Evolutionary conservation across 2,329 filamentous ascomycete genomes (phyloP).

Genomic region (Hirsutella rhossiliensis): DNA sequence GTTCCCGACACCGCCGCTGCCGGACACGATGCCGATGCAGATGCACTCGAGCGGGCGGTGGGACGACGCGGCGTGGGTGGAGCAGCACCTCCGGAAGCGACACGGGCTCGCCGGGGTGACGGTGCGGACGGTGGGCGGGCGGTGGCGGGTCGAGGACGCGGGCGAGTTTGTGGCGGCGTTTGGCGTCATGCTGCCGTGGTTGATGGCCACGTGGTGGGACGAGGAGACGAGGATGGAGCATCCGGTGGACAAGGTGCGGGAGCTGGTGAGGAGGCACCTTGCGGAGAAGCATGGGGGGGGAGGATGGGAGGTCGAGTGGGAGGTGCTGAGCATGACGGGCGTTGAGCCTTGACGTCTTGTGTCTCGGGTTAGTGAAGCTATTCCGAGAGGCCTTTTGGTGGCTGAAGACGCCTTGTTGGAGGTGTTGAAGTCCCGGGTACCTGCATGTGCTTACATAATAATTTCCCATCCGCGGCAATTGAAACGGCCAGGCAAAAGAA

Average conservation of each 20-base stretch:
- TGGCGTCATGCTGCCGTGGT: conserved; percentile 25
- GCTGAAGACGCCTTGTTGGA: no score
- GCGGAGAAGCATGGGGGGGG: conserved; percentile 23
- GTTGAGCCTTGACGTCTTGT: conserved; percentile 3
- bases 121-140: conserved; percentile 17
- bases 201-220: conserved; percentile 25
- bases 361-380: no score
- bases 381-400: no score
- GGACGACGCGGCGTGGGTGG: conserved; percentile 26
- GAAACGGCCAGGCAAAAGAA: no score
- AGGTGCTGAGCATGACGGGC: conserved; percentile 13
- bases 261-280: conserved; percentile 21
- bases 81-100: conserved; percentile 16
- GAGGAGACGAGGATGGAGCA: conserved; percentile 24
- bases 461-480: no score
- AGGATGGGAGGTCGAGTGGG: conserved; percentile 14
- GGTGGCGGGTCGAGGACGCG: conserved; percentile 17
- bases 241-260: conserved; percentile 22
- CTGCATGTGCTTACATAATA: background rate
- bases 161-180: conserved; percentile 23
- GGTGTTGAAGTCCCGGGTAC: background rate
- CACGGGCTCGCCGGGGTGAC: conserved; percentile 27
- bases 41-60: conserved; percentile 26
- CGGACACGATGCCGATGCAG: conserved; percentile 22
- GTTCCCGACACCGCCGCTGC: conserved; percentile 22